Conservation (phyloP, 495 filamentous ascomycete genomes). For the Endocarpon pusillum region DNA sequence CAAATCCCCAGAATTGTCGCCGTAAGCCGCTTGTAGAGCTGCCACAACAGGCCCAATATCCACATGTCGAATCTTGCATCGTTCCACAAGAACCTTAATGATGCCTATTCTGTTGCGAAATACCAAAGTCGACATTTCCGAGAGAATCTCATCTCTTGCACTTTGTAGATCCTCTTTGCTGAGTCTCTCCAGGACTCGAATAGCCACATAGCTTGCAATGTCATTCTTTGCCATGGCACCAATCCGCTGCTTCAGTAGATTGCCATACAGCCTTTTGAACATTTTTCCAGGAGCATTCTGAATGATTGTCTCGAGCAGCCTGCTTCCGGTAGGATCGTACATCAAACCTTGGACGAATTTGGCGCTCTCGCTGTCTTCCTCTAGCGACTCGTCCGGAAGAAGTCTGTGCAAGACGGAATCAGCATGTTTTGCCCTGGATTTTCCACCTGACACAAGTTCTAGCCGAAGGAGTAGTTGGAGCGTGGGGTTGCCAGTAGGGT, state of each 20-base stretch:
- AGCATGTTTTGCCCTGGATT: constrained; percentile 41
- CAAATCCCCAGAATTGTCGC: constrained; percentile 33
- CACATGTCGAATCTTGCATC: constrained; percentile 50
- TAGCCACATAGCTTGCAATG: constrained; percentile 70
- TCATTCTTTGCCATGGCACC: constrained; percentile 69
- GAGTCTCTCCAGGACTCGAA: constrained; percentile 61
- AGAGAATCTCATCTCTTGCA: constrained; percentile 47
- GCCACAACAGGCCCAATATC: constrained; percentile 43
- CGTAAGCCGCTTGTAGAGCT: constrained; percentile 40
- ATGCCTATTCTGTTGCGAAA: constrained; percentile 59
- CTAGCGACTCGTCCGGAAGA: constrained; percentile 45
- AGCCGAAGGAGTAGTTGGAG: constrained; percentile 75
- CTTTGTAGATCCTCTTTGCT: constrained; percentile 64
- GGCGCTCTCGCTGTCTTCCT: constrained; percentile 38
- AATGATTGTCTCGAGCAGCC: constrained; percentile 73
- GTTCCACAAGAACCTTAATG: constrained; percentile 65
- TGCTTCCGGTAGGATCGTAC: constrained; percentile 78
- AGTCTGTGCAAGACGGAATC: constrained; percentile 42
- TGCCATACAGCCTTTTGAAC: constrained; percentile 68
- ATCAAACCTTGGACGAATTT: constrained; percentile 69
- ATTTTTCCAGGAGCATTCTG: constrained; percentile 63
- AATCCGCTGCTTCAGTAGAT: constrained; percentile 59
- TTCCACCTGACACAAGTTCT: constrained; percentile 54
- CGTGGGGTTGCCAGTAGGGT: constrained; percentile 77
- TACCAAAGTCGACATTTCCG: constrained; percentile 51